These are phyloP conservation scores for Trichosphaerium sp. DNA, from an alignment of 78 protist species.

Conservation along the genomic window DNA sequence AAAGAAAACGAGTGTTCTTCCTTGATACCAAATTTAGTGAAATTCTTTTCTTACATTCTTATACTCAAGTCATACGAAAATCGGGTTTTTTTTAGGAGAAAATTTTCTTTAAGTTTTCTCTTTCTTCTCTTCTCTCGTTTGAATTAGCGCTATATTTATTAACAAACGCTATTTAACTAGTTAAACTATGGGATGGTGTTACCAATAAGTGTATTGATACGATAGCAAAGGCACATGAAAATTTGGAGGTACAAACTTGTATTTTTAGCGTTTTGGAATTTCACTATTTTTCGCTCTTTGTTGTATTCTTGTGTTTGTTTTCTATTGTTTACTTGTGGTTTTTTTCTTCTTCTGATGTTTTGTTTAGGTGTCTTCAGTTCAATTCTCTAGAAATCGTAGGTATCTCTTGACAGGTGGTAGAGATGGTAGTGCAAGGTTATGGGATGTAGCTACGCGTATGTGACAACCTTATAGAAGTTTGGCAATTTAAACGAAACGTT, in stretches of 20 bases:
- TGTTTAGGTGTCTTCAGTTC: slow-evolving; percentile 25
- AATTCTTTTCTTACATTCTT: not conserved
- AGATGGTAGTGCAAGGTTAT: slow-evolving; percentile 33
- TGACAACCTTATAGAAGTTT: not conserved
- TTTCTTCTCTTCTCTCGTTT: no score
- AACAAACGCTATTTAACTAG: no score
- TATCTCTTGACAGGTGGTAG: slow-evolving; percentile 53
- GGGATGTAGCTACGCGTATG: slow-evolving; percentile 49
- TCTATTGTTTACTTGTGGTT: not conserved
- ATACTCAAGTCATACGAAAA: no score
- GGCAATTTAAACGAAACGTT: not conserved
- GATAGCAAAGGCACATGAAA: slow-evolving; percentile 20
- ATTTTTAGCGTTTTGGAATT: no score
- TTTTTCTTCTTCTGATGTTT: not conserved
- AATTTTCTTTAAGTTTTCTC: no score
- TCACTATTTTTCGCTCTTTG: no score
- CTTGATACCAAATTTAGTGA: not conserved
- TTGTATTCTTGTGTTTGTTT: no score
- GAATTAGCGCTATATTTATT: no score
- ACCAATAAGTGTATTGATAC: slow-evolving; percentile 18
- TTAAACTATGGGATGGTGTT: slow-evolving; percentile 50
- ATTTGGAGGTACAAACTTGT: slow-evolving; percentile 4
- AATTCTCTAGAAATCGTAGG: slow-evolving; percentile 29
- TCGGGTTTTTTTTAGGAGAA: no score
- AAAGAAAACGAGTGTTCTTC: no score